Evolutionary conservation across 768 basidiomycete species (phyloP), one percentile per base, ranked within the genome.

Genomic region (Suillus weaverae): DNA sequence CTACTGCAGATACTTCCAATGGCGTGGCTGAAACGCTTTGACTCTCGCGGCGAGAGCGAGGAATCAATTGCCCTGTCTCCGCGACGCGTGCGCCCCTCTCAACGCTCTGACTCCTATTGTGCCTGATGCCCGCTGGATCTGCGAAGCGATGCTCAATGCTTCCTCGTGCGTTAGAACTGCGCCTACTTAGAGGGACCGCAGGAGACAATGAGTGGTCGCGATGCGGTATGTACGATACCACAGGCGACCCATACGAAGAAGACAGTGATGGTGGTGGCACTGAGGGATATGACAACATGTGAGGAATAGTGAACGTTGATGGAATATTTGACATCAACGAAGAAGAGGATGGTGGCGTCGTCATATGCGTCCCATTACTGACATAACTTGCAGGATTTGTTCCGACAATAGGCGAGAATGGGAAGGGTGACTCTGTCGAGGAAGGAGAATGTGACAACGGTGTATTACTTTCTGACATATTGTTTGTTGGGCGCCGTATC

Each of bases 261-360:
- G 89, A 90, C 33, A 92, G 76, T 2, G 90, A 91, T 4, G 92
- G 92, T 13, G 92, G 92, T 2, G 93, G 92, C 0, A 94, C 93
- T 7, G 87, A 88, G 0, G 92, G 92, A 69, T 95, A 95, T 5
- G 90, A 84, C 60, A 94, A 80, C 16, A 81, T 74, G 57, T 78
- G 74, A 56, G 79, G 62, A 80, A 65, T 62, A 30, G 69, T 55
- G 18, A 74, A 74, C 16, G 71, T 69, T 22, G 67, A 68, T 8
- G 72, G 76, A 9, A 77, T 75, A 62, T 81, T 81, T 9, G 82
- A 76, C 44, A 81, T 80, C 60, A 84, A 80, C 5, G 85, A 86
- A 13, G 83, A 79, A 10, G 87, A 86, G 5, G 89, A 88, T 2
- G 90, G 88, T 4, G 92, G 92, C 39, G 90, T 92, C 4, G 92